phyloP scores from a whole-genome alignment of 768 basidiomycete species.

The Ramaria rubella region DNA sequence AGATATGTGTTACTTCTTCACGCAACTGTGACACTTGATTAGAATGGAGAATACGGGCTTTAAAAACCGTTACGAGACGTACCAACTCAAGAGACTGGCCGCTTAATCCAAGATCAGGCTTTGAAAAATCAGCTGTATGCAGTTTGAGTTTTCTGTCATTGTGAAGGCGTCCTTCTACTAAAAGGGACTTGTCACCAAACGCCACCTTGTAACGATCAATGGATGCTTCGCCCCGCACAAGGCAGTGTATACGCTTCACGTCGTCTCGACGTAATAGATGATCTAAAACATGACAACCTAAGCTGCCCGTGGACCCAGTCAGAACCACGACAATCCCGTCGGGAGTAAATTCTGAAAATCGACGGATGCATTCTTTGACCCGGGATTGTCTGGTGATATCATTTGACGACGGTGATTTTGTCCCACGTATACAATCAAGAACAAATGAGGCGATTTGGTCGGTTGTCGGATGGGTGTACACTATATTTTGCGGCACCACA shows the following conservation, averaged over 20 bases:
- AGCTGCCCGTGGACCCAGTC: not conserved
- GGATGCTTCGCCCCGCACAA: not conserved
- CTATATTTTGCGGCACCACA: too few species aligned
- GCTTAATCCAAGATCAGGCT: not conserved
- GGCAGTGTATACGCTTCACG: not conserved
- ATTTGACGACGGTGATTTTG: too few species aligned
- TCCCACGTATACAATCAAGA: too few species aligned
- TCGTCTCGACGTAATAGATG: not conserved
- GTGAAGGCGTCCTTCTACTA: too few species aligned
- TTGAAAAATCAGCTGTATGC: not conserved
- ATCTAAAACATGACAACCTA: not conserved
- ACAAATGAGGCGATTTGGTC: too few species aligned
- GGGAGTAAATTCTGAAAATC: not conserved
- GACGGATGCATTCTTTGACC: too few species aligned
- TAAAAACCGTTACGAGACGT: not conserved
- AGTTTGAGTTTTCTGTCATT: not conserved
- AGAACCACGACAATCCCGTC: not conserved
- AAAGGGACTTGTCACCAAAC: not conserved
- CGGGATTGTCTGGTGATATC: too few species aligned
- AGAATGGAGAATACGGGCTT: not conserved
- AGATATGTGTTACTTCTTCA: conserved; percentile 5
- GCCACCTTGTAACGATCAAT: not conserved
- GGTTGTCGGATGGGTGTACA: too few species aligned
- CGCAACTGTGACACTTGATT: not conserved
- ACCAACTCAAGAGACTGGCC: not conserved